These are phyloP conservation scores for Colletotrichum melonis DNA, from an alignment of 2,329 filamentous ascomycete species.

Conservation along the genomic window DNA sequence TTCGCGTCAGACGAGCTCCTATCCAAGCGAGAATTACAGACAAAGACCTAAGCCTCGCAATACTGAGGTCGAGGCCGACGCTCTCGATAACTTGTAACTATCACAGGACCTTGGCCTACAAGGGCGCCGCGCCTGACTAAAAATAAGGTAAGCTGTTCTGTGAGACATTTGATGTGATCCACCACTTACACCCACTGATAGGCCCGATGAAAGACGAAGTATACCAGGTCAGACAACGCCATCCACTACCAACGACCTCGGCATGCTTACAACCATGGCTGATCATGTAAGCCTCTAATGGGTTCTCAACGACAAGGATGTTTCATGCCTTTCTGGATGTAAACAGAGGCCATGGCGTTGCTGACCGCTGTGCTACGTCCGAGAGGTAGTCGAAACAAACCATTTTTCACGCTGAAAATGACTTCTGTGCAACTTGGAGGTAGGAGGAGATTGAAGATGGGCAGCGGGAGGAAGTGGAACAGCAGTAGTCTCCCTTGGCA, in stretches of 20 bases:
- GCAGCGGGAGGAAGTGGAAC: not conserved
- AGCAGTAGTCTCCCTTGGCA: not conserved
- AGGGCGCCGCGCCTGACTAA: slow-evolving; percentile 34
- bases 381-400: slow-evolving; percentile 42
- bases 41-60: slow-evolving; percentile 77
- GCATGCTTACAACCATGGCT: slow-evolving; percentile 35
- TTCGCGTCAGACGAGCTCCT: slow-evolving; percentile 74
- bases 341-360: slow-evolving; percentile 41
- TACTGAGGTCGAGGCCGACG: slow-evolving; percentile 79
- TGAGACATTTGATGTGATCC: slow-evolving; percentile 46
- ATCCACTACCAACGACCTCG: slow-evolving; percentile 45
- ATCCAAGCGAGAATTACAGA: slow-evolving; percentile 67
- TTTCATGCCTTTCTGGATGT: slow-evolving; percentile 44
- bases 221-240: slow-evolving; percentile 50
- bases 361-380: slow-evolving; percentile 42
- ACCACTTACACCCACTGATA: slow-evolving; percentile 48
- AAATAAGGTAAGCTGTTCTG: slow-evolving; percentile 38
- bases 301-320: slow-evolving; percentile 38
- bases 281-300: slow-evolving; percentile 36
- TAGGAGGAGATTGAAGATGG: slow-evolving; percentile 2
- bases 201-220: slow-evolving; percentile 45
- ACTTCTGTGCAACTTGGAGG: slow-evolving; percentile 35
- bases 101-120: slow-evolving; percentile 42
- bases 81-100: slow-evolving; percentile 58
- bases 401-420: slow-evolving; percentile 39